Percentiles rank a stretch among this genome's conserved stretches.
Evolutionary conservation across 2,329 filamentous ascomycete genomes (phyloP).

Genomic region (Beauveria bassiana): DNA sequence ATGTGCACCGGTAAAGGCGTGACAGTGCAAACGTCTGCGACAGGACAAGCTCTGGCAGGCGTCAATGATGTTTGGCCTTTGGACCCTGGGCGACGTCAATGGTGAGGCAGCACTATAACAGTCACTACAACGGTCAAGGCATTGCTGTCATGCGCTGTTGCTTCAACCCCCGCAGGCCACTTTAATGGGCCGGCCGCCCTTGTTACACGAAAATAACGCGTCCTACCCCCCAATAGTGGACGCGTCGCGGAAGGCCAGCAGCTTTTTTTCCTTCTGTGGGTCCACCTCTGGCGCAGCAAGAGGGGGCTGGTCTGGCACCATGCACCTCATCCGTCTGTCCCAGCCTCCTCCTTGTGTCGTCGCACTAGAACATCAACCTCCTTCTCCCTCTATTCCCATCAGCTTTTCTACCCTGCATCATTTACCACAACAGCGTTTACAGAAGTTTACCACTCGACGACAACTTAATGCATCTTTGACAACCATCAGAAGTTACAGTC

Average conservation of each 20-base stretch:
- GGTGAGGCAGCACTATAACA: too few species aligned
- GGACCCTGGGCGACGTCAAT: too few species aligned
- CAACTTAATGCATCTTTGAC: constrained; percentile 1
- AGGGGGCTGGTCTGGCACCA: constrained; percentile 11
- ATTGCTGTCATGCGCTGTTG: too few species aligned
- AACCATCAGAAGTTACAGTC: background rate
- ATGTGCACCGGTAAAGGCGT: background rate
- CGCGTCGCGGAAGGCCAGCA: constrained; percentile 1
- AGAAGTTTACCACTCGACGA: background rate
- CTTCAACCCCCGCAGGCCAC: background rate
- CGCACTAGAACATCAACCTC: constrained; percentile 10
- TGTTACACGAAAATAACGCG: constrained; percentile 10
- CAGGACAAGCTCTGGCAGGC: too few species aligned
- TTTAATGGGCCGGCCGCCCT: constrained; percentile 6
- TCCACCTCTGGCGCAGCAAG: background rate
- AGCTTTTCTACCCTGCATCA: constrained; percentile 11
- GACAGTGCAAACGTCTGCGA: too few species aligned
- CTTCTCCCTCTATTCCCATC: constrained; percentile 1
- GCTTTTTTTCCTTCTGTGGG: background rate
- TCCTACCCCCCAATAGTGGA: background rate
- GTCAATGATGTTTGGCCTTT: too few species aligned
- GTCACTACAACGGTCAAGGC: too few species aligned
- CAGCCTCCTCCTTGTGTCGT: constrained; percentile 12
- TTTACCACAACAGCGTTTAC: constrained; percentile 1
- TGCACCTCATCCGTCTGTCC: constrained; percentile 5